These are phyloP conservation scores for Thymus quinquecostatus DNA, from an alignment of 257 asterid species.

Conservation along the genomic window DNA sequence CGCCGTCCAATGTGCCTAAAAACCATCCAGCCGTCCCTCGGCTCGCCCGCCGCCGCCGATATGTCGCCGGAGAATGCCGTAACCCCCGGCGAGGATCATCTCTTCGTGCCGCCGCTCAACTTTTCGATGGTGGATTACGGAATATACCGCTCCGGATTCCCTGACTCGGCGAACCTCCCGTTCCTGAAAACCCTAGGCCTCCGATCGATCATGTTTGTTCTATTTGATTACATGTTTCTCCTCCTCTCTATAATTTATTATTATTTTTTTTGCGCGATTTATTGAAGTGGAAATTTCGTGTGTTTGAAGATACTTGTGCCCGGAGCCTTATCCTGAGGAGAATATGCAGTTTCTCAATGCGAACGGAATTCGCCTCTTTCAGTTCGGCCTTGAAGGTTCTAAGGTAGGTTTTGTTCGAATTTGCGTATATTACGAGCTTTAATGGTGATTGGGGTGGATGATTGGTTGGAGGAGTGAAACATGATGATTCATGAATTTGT, in stretches of 20 bases:
- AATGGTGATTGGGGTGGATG: background rate
- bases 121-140: constrained; percentile 94
- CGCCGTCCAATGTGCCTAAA: constrained; percentile 51
- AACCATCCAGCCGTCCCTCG: constrained; percentile 27
- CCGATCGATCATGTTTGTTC: constrained; percentile 79
- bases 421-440: background rate
- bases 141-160: constrained; percentile 90
- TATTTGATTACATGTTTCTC: background rate
- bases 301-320: constrained; percentile 73
- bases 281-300: constrained; percentile 13
- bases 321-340: constrained; percentile 84
- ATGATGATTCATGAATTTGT: background rate
- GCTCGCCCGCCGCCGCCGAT: constrained; percentile 30
- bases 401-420: constrained; percentile 56
- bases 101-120: constrained; percentile 73
- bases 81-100: constrained; percentile 41
- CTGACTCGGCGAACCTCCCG: constrained; percentile 66
- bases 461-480: background rate
- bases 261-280: background rate
- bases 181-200: constrained; percentile 86
- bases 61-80: constrained; percentile 32
- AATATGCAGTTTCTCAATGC: constrained; percentile 66
- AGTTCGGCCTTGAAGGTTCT: constrained; percentile 83
- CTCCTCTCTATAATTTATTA: background rate
- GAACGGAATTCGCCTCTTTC: constrained; percentile 80